Base-by-base conservation (phyloP, 202 grass and related monocot species). In the Hordeum pubiflorum region DNA sequence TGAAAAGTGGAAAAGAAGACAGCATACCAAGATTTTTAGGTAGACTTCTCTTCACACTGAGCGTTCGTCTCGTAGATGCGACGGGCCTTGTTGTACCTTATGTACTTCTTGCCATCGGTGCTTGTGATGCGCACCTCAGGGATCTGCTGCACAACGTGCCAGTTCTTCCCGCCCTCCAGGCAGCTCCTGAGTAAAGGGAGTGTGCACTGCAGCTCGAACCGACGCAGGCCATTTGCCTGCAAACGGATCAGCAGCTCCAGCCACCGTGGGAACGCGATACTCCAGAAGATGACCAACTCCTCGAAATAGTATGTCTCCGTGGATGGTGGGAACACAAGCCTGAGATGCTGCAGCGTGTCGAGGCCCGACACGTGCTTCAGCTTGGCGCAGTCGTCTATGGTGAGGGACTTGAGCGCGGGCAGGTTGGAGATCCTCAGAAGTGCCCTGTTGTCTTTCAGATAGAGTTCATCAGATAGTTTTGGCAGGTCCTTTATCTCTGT, bases 241-340 rank as follows among this genome's bases (percentile, higher is more conserved):
- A 54, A 54, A 6, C 65, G 83, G 79, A 91, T 80, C 59, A 97
- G 37, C 74, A 63, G 75, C 69, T 89, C 82, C 41, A 97, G 66
- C 94, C 94, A 97, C 62, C 83, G 81, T 9, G 94, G 91, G 39
- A 97, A 91, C 4, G 88, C 83, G 2, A 95, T 86, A 72, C 80
- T 95, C 93, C 93, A 95, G 74, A 95, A 95, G 82, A 86, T 95
- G 27, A 95, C 79, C 73, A 95, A 48, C 86, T 96, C 93, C 71
- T 92, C 90, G 2, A 96, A 92, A 68, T 90, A 91, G 76, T 90
- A 89, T 32, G 86, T 89, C 63, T 91, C 89, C 0, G 87, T 93
- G 23, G 91, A 91, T n/a, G 91, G 88, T 23, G 84, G 88, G 34
- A 89, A 93, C 41, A 88, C 79, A 12, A 97, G 72, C 36, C 55